These are phyloP conservation scores for Alnus rubra DNA, from an alignment of 306 rosid genomes.

Conservation along the genomic window DNA sequence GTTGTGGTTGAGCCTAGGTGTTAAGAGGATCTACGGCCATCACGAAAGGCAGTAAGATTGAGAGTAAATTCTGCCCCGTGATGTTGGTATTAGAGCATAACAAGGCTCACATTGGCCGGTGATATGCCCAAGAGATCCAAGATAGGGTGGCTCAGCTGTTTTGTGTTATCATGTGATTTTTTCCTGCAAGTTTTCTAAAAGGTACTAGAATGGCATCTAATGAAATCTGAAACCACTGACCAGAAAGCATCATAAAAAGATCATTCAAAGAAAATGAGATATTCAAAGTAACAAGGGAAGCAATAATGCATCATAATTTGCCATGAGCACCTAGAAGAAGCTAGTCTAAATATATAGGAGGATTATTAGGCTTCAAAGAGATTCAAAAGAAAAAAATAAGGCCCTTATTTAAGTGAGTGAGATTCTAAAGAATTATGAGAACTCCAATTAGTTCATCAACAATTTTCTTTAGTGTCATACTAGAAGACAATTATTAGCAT, in stretches of 20 bases:
- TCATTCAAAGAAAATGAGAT: background rate
- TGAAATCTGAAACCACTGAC: background rate
- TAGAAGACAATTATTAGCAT: background rate
- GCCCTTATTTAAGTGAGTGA: background rate
- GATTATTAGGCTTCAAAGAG: background rate
- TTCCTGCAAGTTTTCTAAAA: background rate
- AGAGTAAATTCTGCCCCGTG: no score
- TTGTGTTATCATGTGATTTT: background rate
- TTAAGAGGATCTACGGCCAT: no score
- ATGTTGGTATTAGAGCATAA: no score
- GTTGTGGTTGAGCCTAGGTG: no score
- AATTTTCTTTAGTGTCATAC: background rate
- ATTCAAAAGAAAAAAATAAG: no score
- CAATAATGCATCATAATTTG: background rate
- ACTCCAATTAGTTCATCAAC: background rate
- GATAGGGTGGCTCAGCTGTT: no score
- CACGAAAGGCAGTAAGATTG: no score
- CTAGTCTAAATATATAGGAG: background rate
- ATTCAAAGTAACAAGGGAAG: background rate
- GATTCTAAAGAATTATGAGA: background rate
- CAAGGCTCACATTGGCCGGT: no score
- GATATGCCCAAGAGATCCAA: no score
- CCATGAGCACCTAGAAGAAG: background rate
- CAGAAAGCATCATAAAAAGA: background rate
- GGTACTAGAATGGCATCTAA: background rate